Evolutionary conservation across 2,329 filamentous ascomycete genomes (phyloP).

Genomic region (Colletotrichum falcatum): DNA sequence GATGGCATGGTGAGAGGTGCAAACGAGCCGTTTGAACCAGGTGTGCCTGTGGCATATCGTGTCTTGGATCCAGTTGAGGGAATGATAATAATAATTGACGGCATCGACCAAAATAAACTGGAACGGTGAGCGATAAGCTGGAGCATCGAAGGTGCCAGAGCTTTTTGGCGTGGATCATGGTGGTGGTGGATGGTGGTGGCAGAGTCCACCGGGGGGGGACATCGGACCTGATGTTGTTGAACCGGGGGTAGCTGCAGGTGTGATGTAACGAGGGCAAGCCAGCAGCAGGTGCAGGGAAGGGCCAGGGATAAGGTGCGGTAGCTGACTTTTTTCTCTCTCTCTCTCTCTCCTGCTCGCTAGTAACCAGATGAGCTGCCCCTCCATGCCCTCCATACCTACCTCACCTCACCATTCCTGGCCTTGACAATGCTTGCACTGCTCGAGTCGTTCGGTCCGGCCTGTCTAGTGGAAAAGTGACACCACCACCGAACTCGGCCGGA

Average conservation of each 20-base stretch:
- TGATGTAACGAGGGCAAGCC: slow-evolving; percentile 40
- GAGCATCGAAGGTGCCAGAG: slow-evolving; percentile 28
- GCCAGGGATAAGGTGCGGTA: slow-evolving; percentile 35
- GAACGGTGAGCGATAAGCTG: slow-evolving; percentile 33
- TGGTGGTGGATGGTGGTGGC: slow-evolving; percentile 21
- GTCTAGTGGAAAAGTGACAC: slow-evolving; percentile 25
- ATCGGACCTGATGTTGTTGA: slow-evolving; percentile 33
- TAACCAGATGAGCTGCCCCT: slow-evolving; percentile 35
- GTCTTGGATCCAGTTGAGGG: slow-evolving; percentile 35
- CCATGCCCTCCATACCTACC: slow-evolving; percentile 35
- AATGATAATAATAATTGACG: slow-evolving; percentile 20
- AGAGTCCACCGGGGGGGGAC: slow-evolving; percentile 25
- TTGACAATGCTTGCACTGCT: slow-evolving; percentile 16
- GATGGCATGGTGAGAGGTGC: slow-evolving; percentile 19
- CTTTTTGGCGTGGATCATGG: slow-evolving; percentile 26
- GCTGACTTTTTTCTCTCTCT: slow-evolving; percentile 37
- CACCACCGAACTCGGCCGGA: slow-evolving; percentile 14
- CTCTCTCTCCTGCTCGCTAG: slow-evolving; percentile 29
- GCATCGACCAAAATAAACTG: slow-evolving; percentile 21
- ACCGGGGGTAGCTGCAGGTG: slow-evolving; percentile 37
- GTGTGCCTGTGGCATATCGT: slow-evolving; percentile 27
- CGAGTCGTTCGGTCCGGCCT: slow-evolving; percentile 22
- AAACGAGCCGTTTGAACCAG: slow-evolving; percentile 30
- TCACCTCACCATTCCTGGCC: slow-evolving; percentile 22
- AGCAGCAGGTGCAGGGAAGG: slow-evolving; percentile 23